phyloP scores from a whole-genome alignment of 1,284 basidiomycete species.

The Irpex sp. region DNA sequence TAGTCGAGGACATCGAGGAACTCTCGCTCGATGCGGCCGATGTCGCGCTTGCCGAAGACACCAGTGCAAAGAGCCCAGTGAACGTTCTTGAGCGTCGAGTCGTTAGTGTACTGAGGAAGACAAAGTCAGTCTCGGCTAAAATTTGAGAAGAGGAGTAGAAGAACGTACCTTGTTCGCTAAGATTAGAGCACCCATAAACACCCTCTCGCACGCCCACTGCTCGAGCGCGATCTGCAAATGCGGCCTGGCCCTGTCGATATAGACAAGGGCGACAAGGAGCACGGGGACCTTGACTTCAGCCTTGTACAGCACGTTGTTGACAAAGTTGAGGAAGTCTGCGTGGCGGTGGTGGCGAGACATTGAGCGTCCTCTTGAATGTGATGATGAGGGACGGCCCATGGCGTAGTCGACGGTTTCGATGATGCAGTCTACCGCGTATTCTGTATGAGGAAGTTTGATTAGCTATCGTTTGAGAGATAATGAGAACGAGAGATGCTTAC shows the following conservation, averaged over 20 bases:
- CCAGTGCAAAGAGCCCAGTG: constrained; percentile 78
- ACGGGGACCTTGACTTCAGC: constrained; percentile 66
- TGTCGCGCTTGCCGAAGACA: constrained; percentile 73
- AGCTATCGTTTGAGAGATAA: not conserved
- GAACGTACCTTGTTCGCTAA: constrained; percentile 64
- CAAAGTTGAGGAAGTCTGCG: constrained; percentile 56
- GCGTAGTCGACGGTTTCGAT: constrained; percentile 71
- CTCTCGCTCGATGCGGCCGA: constrained; percentile 74
- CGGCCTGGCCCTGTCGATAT: constrained; percentile 67
- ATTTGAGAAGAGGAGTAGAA: constrained; percentile 4
- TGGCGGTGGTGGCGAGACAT: constrained; percentile 45
- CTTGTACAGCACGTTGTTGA: constrained; percentile 58
- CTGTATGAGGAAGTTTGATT: constrained; percentile 30
- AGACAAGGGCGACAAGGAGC: constrained; percentile 62
- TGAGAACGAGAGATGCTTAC: constrained; percentile 36
- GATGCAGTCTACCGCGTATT: constrained; percentile 64
- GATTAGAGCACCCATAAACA: constrained; percentile 71
- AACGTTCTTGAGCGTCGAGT: constrained; percentile 73
- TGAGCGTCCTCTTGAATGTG: constrained; percentile 37
- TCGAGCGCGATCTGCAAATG: constrained; percentile 73
- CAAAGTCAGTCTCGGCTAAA: constrained; percentile 17
- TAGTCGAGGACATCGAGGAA: constrained; percentile 75
- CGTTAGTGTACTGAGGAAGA: constrained; percentile 57
- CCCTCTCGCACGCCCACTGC: constrained; percentile 76
- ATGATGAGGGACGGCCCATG: constrained; percentile 56